Evolutionary conservation across 83 land plant species (phyloP), one percentile per base, ranked within the genome.

Genomic region (Larix sibirica): DNA sequence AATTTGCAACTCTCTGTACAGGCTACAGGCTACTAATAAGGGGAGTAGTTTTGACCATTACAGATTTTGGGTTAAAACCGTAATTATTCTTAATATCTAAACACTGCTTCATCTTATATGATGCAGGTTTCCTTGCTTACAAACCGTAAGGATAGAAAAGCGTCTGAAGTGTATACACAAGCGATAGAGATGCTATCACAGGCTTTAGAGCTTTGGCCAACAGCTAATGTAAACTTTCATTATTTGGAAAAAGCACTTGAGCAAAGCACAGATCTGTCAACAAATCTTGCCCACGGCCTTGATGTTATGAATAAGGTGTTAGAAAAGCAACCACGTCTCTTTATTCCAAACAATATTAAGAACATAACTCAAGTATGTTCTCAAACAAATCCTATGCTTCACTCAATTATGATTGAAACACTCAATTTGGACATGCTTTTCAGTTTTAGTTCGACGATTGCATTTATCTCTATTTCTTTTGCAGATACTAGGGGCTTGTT

Each of bases 321-420:
- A 84, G 99, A 98, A 81, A 98, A 98, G 87, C 99, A 98, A 86
- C 98, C 99, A n/a, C 97, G 93, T 65, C 82, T 98, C 14, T 98
- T 98, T 78, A 91, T 98, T 17, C 89, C 94, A 64, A 98, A 96
- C 83, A 98, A 98, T 82, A 92, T 98, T 38, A 94, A 89, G 62
- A 97, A 96, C 77, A 98, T 98, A 20, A 90, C 92, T 81, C 98
- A 98, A 87, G 99, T 97, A 90, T 28, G 85, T 54, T 31, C 71
- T 18, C 80, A 78, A 14, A 78, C 56, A 18, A 31, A 10, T 54
- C 3, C 58, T 24, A 0, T 17, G 18, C 58, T 54, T 3, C 58
- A 54, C 58, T 54, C 2, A n/a, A n/a, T 2, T 54, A 54, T 54
- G 58, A 54, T 54, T 54, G 16, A 54, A 12, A 54, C 58, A 10